Evolutionary conservation across 2,329 filamentous ascomycete genomes (phyloP), one percentile per base, ranked within the genome.

Genomic region (Beauveria rudraprayagi): DNA sequence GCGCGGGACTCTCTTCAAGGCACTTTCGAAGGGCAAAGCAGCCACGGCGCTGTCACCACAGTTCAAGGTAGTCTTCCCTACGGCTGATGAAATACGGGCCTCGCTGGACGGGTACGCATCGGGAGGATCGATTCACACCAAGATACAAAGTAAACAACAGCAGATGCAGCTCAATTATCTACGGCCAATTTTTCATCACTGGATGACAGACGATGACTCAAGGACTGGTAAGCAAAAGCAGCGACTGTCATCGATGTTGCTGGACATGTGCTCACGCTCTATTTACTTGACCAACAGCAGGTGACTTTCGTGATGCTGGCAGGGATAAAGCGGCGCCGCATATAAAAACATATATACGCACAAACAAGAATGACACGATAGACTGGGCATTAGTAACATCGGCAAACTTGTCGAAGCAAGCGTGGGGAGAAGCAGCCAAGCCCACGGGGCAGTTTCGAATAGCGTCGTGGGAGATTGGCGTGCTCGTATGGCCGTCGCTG

Each of bases 401-500:
- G n/a, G 91, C 92, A n/a, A 96, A 96, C 66, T 72, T 96, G 2
- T 94, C 90, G 1, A 93, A 87, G 63, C 91, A 96, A 73, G 92
- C 92, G 0, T 96, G 92, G 92, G 92, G 92, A 1, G 85, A 88
- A 43, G 78, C 82, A 3, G 72, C 71, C 1, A 84, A 81, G 63
- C 71, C 77, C 3, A 76, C 78, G 0, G 84, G 83, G 1, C 82
- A 90, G 67, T 76, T 91, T 34, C 81, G 87, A 41, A 84, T 96
- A 30, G 86, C 88, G 62, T 94, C 90, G 34, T 96, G 88, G 77
- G 92, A 96, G 71, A 82, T 91, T 37, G 92, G 92, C 0, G 90
- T 96, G 1, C 70, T 96, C 52, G 81, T 96, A 0, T 95, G 91
- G 90, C 91, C 92, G 0, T 83, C 73, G 8, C 69, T 87, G 19